Evolutionary conservation across 495 filamentous ascomycete genomes (phyloP), one percentile per base, ranked within the genome.

Genomic region (Podospora didyma): DNA sequence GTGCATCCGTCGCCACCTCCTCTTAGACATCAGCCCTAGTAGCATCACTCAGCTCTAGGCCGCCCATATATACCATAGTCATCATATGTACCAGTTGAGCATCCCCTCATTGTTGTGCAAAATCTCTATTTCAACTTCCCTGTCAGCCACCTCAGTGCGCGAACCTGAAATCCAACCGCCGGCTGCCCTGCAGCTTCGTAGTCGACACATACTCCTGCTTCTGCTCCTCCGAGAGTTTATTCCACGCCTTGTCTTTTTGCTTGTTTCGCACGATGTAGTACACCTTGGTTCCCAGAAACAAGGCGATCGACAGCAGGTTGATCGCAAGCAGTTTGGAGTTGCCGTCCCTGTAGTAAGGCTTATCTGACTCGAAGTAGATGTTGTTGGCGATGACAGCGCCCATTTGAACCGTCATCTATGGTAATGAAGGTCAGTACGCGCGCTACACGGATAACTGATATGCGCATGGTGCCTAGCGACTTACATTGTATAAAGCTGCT

Each of bases 271-370:
- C 68, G 9, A 74, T 49, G 51, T 80, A 81, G 37, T 76, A 81
- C 4, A 52, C 45, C 50, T 81, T 79, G 11, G 74, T 72, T 31
- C 70, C 49, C 1, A 73, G 7, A 49, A 74, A 72, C 4, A 71
- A 22, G 10, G 61, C 53, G 34, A 76, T 68, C 0, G 64, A 59
- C 22, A 72, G 20, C 1, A 68, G 44, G 28, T 68, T 72, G 20
- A 90, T 67, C 3, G 65, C 77, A n/a, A 92, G 74, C 0, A 90
- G 71, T 0, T 80, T 78, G 22, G 75, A 77, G 64, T 91, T 90
- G 0, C 88, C 88, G 0, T 76, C 79, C 20, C 79, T 79, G 57
- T 92, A 89, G 20, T 75, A 63, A 0, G 84, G 85, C 42, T 83
- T 83, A 61, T 89, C 86, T 21, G 79, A 63, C 24, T 75, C 73